Evolutionary conservation across 2,329 filamentous ascomycete species (phyloP), one percentile per base, ranked within the genome.

Genomic region (Epichloe glyceriae): DNA sequence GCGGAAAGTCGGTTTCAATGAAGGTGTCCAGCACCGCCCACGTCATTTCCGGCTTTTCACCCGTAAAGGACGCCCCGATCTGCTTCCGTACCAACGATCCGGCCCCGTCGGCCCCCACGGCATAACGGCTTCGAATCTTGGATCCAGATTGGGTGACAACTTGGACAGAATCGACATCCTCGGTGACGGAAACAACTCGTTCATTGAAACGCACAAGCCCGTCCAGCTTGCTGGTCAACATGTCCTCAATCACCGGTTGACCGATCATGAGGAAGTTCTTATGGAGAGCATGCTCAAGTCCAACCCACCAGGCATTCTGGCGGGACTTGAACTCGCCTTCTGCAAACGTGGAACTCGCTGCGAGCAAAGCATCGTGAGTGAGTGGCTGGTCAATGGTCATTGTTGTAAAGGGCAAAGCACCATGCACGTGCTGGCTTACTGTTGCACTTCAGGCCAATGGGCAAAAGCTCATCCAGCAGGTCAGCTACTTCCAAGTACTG

Each of bases 21-120:
- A 73, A 74, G 1, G 67, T 70, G 50, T 74, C 72, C 2, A 75
- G 60, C 3, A 74, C 72, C 0, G 71, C 67, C 72, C 72, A 74
- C 1, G 69, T 60, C 72, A 75, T 74, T 52, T 73, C 72, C 0
- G 73, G 72, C 52, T 74, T 74, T 0, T 68, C 70, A 1, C 72
- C 73, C 0, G 66, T 63, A 51, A 74, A 74, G 20, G 54, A 59
- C 33, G 72, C 70, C 1, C 62, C 62, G 2, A 73, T 61, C 0
- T 61, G 53, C 3, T 56, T 60, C 6, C 76, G 71, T 3, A 79
- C 68, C 2, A 64, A 67, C 0, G 73, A 77, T 17, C 71, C 69
- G 0, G 74, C 71, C 1, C 76, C 76, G 40, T 80, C 76, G 5
- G 75, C 75, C 1, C 73, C 76, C 3, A 77, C 67, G 3, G 70